A percentile compares a stretch with the other conserved stretches of the same genome.
Evolutionary conservation across 257 asterid genomes (phyloP).

Genomic region (Plantago ovata): DNA sequence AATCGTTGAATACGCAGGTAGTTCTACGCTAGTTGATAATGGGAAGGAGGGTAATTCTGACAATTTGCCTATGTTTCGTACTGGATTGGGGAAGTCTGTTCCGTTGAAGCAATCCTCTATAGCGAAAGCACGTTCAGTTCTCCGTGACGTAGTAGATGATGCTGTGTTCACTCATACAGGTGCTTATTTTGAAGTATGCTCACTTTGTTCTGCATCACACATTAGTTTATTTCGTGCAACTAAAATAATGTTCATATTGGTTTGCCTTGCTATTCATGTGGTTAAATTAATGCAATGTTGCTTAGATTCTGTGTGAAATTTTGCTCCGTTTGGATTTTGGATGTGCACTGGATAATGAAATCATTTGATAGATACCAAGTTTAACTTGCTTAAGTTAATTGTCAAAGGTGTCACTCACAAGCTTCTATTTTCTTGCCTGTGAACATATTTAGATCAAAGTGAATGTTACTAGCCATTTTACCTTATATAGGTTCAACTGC

Average conservation of each 20-base stretch:
- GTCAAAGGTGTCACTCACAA: background rate
- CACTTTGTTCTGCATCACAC: background rate
- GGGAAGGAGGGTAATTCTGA: constrained; percentile 27
- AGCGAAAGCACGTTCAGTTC: constrained; percentile 66
- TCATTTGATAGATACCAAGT: background rate
- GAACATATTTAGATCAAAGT: background rate
- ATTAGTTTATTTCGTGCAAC: too few relatives aligned
- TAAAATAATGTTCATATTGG: too few relatives aligned
- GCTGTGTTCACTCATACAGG: constrained; percentile 24
- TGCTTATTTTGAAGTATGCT: background rate
- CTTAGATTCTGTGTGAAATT: background rate
- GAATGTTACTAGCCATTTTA: too few relatives aligned
- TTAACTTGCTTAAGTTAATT: background rate
- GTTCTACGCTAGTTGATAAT: constrained; percentile 49
- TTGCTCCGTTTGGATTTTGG: background rate
- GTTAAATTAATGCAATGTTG: too few relatives aligned
- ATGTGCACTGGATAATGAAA: background rate
- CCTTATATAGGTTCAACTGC: too few relatives aligned
- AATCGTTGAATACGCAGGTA: constrained; percentile 31
- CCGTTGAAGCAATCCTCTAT: constrained; percentile 55
- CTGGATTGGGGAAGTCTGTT: constrained; percentile 66
- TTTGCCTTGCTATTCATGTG: too few relatives aligned
- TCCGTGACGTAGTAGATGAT: constrained; percentile 42
- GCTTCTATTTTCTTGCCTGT: background rate
- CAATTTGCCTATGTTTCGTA: constrained; percentile 45